Conservation (phyloP, 2,329 filamentous ascomycete species). For the Nigrospora sphaerica region DNA sequence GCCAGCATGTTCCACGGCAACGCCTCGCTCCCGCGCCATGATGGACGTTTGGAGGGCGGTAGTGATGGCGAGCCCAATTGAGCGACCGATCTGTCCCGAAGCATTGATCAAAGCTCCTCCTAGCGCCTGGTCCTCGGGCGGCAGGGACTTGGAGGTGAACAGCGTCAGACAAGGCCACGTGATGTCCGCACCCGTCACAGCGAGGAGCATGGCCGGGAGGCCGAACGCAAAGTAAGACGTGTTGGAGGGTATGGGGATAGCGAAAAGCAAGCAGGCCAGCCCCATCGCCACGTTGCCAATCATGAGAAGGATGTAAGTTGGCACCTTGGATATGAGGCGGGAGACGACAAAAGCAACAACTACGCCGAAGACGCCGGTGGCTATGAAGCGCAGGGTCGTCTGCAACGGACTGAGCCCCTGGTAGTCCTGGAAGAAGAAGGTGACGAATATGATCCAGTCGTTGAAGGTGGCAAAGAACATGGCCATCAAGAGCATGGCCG, state of each 20-base stretch:
- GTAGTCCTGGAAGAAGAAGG: slow-evolving; percentile 65
- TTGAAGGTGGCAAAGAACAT: slow-evolving; percentile 64
- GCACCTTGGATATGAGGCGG: slow-evolving; percentile 48
- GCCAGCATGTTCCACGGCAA: slow-evolving; percentile 35
- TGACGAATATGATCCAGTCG: slow-evolving; percentile 60
- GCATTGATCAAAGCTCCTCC: slow-evolving; percentile 64
- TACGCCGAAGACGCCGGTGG: slow-evolving; percentile 54
- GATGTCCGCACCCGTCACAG: slow-evolving; percentile 60
- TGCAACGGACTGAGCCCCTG: slow-evolving; percentile 55
- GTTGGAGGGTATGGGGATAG: slow-evolving; percentile 51
- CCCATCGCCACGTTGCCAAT: slow-evolving; percentile 50
- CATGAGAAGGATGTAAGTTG: slow-evolving; percentile 49
- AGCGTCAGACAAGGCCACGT: slow-evolving; percentile 59
- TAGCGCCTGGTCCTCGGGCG: slow-evolving; percentile 57
- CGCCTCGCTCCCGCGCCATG: slow-evolving; percentile 40
- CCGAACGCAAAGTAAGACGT: slow-evolving; percentile 63
- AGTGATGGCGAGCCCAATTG: slow-evolving; percentile 58
- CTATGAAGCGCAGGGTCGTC: slow-evolving; percentile 62
- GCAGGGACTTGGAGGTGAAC: slow-evolving; percentile 57
- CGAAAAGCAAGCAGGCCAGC: slow-evolving; percentile 52
- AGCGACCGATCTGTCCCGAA: slow-evolving; percentile 56
- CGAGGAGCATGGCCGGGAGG: slow-evolving; percentile 58
- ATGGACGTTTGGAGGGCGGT: slow-evolving; percentile 59
- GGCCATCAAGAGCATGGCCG: slow-evolving; percentile 58
- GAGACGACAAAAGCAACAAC: slow-evolving; percentile 50